Percentiles rank a stretch among this genome's conserved stretches.
Conservation (phyloP, 768 basidiomycete species). For the Mycena polygramma region DNA sequence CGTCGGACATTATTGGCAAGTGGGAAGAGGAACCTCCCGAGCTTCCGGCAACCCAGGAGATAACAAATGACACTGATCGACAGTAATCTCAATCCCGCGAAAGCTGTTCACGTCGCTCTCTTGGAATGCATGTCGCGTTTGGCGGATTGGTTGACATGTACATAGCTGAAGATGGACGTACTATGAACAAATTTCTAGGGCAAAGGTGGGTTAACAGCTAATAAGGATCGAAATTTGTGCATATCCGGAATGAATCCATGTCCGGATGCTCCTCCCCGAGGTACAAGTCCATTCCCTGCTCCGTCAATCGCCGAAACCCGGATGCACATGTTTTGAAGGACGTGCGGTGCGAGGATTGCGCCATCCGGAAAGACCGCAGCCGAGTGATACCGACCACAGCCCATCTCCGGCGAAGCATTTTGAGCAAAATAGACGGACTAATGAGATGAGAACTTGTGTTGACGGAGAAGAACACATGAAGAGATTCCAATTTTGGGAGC, state of each 20-base stretch:
- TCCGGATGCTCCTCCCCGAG: neutral
- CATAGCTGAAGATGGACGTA: neutral
- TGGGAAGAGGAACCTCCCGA: neutral
- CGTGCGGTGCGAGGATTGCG: neutral
- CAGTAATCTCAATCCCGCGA: neutral
- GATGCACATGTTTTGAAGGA: neutral
- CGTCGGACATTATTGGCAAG: conserved; percentile 22
- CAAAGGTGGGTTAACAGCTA: too few species aligned
- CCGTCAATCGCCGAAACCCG: conserved; percentile 4
- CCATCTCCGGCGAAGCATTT: conserved; percentile 21
- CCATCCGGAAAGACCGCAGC: conserved; percentile 15
- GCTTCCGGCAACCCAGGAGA: neutral
- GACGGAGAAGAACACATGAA: neutral
- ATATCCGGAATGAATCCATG: neutral
- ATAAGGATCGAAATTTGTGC: neutral
- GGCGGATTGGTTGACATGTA: neutral
- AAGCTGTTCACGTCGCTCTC: neutral
- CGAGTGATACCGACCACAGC: conserved; percentile 8
- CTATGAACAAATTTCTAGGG: too few species aligned
- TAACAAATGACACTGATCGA: neutral
- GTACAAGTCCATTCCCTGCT: conserved; percentile 12
- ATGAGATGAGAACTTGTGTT: neutral
- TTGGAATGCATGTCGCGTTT: neutral
- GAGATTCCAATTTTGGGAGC: conserved; percentile 22
- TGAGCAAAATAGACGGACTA: neutral